Evolutionary conservation across 2,329 filamentous ascomycete species (phyloP).

Genomic region (Alternaria triticina): DNA sequence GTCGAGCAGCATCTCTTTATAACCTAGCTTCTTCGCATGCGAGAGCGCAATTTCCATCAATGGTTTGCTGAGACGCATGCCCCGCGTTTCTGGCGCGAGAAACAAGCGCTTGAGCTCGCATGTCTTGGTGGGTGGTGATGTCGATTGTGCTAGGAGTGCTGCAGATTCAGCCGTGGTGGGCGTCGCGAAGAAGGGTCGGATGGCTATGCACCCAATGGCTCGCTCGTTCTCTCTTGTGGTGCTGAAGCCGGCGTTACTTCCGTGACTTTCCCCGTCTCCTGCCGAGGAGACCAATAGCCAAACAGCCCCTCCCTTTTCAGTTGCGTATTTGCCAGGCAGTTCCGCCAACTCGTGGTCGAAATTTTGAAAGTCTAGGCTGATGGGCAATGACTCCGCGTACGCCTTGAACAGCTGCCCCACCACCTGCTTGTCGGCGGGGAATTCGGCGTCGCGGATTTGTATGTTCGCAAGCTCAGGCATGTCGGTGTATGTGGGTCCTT

Average conservation of each 20-base stretch:
- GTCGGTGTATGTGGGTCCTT: neutral
- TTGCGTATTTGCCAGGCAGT: conserved; percentile 62
- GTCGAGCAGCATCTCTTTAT: conserved; percentile 62
- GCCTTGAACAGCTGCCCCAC: conserved; percentile 47
- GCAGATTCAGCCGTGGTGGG: conserved; percentile 5
- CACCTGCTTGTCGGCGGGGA: conserved; percentile 50
- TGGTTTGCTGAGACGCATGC: conserved; percentile 55
- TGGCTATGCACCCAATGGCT: conserved; percentile 58
- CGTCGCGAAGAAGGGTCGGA: conserved; percentile 50
- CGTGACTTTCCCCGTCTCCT: neutral
- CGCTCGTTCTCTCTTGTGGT: conserved; percentile 10
- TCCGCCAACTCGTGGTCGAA: conserved; percentile 60
- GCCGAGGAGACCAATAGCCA: conserved; percentile 52
- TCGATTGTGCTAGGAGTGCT: conserved; percentile 6
- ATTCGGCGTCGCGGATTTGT: conserved; percentile 41
- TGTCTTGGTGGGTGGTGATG: conserved; percentile 13
- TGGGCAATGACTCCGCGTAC: conserved; percentile 53
- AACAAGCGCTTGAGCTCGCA: conserved; percentile 68
- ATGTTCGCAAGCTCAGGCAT: conserved; percentile 4
- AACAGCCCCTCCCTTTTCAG: conserved; percentile 54
- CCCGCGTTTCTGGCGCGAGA: conserved; percentile 55
- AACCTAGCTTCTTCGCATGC: conserved; percentile 56
- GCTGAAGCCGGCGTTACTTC: neutral
- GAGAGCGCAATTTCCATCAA: conserved; percentile 56
- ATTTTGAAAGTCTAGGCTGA: conserved; percentile 65